Conservation (phyloP, 2,329 filamentous ascomycete genomes). For the Eutypella sp. region DNA sequence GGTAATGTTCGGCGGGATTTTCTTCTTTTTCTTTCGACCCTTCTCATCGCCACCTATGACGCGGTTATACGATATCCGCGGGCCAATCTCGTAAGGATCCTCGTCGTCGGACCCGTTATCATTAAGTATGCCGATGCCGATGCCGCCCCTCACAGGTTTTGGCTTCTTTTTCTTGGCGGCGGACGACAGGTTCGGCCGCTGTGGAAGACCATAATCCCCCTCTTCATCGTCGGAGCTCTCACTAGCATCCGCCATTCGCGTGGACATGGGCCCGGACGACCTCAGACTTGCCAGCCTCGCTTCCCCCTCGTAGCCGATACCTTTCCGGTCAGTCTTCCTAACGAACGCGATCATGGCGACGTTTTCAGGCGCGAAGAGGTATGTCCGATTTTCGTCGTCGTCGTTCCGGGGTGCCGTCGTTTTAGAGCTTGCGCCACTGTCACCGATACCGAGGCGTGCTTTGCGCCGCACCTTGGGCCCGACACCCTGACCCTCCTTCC, state of each 20-base stretch:
- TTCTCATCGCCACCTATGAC: conserved; percentile 75
- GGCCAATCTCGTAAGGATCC: conserved; percentile 88
- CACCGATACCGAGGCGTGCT: conserved; percentile 57
- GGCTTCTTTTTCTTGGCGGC: conserved; percentile 47
- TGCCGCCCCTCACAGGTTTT: conserved; percentile 54
- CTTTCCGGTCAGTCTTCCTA: conserved; percentile 64
- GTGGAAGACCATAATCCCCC: conserved; percentile 30
- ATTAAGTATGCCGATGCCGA: conserved; percentile 85
- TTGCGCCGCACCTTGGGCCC: conserved; percentile 77
- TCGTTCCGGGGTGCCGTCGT: conserved; percentile 29
- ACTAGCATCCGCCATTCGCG: conserved; percentile 20
- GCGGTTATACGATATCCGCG: conserved; percentile 81
- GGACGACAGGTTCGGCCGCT: conserved; percentile 8
- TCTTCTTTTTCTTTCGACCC: conserved; percentile 53
- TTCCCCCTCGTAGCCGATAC: conserved; percentile 63
- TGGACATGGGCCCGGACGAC: conserved; percentile 16
- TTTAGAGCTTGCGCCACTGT: conserved; percentile 38
- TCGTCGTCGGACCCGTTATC: conserved; percentile 94
- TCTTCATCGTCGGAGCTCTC: conserved; percentile 42
- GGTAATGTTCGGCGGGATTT: conserved; percentile 39
- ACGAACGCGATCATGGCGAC: conserved; percentile 61
- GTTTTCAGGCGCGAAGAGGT: conserved; percentile 84
- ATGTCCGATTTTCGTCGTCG: conserved; percentile 43
- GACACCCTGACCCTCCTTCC: conserved; percentile 89
- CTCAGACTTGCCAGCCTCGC: conserved; percentile 40